Conservation (phyloP, 2,329 filamentous ascomycete species). For the Xylariaceae sp. region DNA sequence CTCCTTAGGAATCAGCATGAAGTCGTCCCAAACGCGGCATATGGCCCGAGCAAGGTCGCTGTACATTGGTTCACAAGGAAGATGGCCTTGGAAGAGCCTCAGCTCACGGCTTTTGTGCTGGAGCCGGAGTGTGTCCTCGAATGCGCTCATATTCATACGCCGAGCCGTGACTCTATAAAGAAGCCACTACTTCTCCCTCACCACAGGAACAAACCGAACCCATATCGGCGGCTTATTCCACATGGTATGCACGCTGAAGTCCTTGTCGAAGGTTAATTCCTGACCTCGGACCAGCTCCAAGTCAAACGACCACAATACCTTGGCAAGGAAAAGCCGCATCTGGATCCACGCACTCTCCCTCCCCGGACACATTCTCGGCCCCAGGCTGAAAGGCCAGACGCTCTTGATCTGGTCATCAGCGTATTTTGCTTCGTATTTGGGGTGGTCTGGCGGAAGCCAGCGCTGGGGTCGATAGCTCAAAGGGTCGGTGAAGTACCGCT, state of each 20-base stretch:
- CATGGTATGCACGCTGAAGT: background rate
- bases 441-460: slow-evolving; percentile 18
- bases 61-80: slow-evolving; percentile 37
- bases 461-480: slow-evolving; percentile 17
- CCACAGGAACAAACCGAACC: background rate
- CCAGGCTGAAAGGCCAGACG: slow-evolving; percentile 22
- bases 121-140: too few species aligned
- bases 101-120: slow-evolving; percentile 34
- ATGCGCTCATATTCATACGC: too few species aligned
- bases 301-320: background rate
- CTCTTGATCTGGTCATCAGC: slow-evolving; percentile 9
- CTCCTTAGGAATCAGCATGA: slow-evolving; percentile 21
- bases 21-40: slow-evolving; percentile 41
- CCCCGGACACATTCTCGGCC: slow-evolving; percentile 15
- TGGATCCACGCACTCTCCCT: slow-evolving; percentile 1
- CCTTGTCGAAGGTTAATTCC: background rate
- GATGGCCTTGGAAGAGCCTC: slow-evolving; percentile 38
- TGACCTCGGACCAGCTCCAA: background rate
- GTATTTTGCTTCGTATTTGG: slow-evolving; percentile 11
- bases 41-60: slow-evolving; percentile 48
- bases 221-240: background rate
- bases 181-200: too few species aligned
- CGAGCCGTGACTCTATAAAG: too few species aligned
- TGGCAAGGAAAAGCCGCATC: background rate
- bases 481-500: slow-evolving; percentile 11